phyloP scores from a whole-genome alignment of 306 rosid species.

The Cicer cuneatum region DNA sequence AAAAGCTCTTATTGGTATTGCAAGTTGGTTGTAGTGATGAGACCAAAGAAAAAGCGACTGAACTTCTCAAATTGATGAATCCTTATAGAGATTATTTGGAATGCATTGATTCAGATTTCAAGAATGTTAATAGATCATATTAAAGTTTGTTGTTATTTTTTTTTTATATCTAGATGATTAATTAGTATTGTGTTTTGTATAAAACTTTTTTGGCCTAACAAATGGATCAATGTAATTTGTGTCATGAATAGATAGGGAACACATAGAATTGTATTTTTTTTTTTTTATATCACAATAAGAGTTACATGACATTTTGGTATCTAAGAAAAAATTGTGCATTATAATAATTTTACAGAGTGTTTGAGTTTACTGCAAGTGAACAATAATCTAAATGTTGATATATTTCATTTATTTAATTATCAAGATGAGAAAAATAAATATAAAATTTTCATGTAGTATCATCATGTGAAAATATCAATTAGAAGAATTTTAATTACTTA shows the following conservation, averaged over 20 bases:
- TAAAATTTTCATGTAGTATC: neutral
- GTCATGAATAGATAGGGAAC: conserved; percentile 23
- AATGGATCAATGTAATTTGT: conserved; percentile 20
- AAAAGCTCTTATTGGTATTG: conserved; percentile 68
- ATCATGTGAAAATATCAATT: neutral
- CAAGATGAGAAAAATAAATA: too few species aligned
- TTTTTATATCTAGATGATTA: neutral
- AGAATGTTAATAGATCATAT: conserved; percentile 67
- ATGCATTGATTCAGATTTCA: conserved; percentile 80
- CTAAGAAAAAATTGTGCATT: neutral
- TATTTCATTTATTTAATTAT: too few species aligned
- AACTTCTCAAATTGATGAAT: conserved; percentile 72
- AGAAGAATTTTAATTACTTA: neutral
- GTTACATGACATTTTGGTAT: conserved; percentile 26
- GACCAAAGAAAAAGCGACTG: conserved; percentile 67
- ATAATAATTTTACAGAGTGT: too few species aligned
- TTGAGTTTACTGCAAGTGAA: too few species aligned
- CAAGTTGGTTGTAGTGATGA: conserved; percentile 71
- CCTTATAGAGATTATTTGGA: conserved; percentile 69
- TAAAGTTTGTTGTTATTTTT: conserved; percentile 29
- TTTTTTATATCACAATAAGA: conserved; percentile 41
- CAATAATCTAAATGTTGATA: too few species aligned
- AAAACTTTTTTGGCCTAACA: conserved; percentile 11
- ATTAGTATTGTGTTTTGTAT: conserved; percentile 6
- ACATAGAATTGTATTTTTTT: conserved; percentile 37